A percentile compares a stretch with the other conserved stretches of the same genome.
Evolutionary conservation across 352 stramenopile species (phyloP).

Genomic region (Pythium sp.): DNA sequence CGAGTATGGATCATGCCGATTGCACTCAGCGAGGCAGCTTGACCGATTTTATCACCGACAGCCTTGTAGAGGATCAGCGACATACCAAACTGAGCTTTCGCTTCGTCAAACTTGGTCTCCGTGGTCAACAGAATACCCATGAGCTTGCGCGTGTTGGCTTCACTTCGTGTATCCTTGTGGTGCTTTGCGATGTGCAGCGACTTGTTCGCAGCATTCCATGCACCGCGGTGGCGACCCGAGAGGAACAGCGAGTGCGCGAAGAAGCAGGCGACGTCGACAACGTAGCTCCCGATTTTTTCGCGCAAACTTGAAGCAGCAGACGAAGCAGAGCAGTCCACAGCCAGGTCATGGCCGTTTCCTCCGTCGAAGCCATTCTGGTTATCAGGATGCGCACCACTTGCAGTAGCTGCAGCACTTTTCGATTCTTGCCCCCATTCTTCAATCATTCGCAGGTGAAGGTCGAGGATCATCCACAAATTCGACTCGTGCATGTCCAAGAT

Average conservation of each 20-base stretch:
- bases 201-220: slow-evolving; percentile 72
- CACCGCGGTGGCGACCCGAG: slow-evolving; percentile 64
- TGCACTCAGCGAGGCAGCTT: slow-evolving; percentile 68
- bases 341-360: not conserved
- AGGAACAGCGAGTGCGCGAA: slow-evolving; percentile 76
- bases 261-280: slow-evolving; percentile 69
- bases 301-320: slow-evolving; percentile 20
- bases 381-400: not conserved
- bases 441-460: slow-evolving; percentile 69
- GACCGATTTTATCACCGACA: slow-evolving; percentile 69
- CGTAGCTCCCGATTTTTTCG: slow-evolving; percentile 52
- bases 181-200: slow-evolving; percentile 72
- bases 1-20: slow-evolving; percentile 82
- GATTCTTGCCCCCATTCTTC: slow-evolving; percentile 50
- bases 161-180: slow-evolving; percentile 59
- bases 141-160: slow-evolving; percentile 75
- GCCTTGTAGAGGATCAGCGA: slow-evolving; percentile 76
- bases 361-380: slow-evolving; percentile 7
- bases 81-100: slow-evolving; percentile 75
- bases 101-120: slow-evolving; percentile 81
- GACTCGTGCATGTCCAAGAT: slow-evolving; percentile 79
- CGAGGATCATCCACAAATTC: slow-evolving; percentile 80
- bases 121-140: slow-evolving; percentile 79
- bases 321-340: slow-evolving; percentile 18
- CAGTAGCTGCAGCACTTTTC: slow-evolving; percentile 7